These are phyloP conservation scores for Paradendryphiella salina DNA, from an alignment of 2,329 filamentous ascomycete genomes.

Conservation along the genomic window DNA sequence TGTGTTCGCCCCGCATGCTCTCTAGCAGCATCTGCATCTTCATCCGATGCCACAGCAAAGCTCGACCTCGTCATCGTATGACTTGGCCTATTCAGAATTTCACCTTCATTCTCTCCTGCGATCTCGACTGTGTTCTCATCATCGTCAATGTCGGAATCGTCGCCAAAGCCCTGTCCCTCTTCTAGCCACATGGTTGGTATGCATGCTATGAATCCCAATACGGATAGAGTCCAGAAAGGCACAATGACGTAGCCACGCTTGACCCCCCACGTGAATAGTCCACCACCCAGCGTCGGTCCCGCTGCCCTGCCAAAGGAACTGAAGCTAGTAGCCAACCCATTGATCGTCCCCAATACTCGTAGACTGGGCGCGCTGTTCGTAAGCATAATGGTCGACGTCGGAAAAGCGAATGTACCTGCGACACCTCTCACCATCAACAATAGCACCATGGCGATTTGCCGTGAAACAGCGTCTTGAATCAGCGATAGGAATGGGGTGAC, in stretches of 20 bases:
- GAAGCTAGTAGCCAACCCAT: slow-evolving; percentile 84
- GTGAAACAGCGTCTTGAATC: slow-evolving; percentile 53
- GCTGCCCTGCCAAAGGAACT: slow-evolving; percentile 77
- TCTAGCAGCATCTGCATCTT: slow-evolving; percentile 30
- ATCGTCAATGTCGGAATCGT: slow-evolving; percentile 44
- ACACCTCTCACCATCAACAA: slow-evolving; percentile 76
- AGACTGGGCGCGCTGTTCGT: slow-evolving; percentile 83
- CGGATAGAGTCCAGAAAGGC: slow-evolving; percentile 78
- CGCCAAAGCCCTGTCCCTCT: slow-evolving; percentile 69
- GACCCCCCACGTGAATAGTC: slow-evolving; percentile 75
- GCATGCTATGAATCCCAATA: slow-evolving; percentile 65
- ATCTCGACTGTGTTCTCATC: slow-evolving; percentile 34
- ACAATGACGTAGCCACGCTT: slow-evolving; percentile 74
- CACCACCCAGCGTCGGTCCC: slow-evolving; percentile 75
- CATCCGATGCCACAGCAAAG: slow-evolving; percentile 27
- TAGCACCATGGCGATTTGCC: slow-evolving; percentile 63
- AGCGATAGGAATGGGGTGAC: slow-evolving; percentile 81
- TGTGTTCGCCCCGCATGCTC: slow-evolving; percentile 15
- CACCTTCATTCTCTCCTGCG: slow-evolving; percentile 24
- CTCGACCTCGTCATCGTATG: slow-evolving; percentile 39
- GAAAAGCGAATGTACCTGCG: slow-evolving; percentile 81
- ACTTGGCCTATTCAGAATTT: slow-evolving; percentile 41
- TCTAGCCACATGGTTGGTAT: slow-evolving; percentile 74
- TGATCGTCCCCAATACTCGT: slow-evolving; percentile 80
- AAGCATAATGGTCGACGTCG: slow-evolving; percentile 84